Evolutionary conservation across 2,329 filamentous ascomycete species (phyloP), one percentile per base, ranked within the genome.

Genomic region (Aureobasidium namibiae): DNA sequence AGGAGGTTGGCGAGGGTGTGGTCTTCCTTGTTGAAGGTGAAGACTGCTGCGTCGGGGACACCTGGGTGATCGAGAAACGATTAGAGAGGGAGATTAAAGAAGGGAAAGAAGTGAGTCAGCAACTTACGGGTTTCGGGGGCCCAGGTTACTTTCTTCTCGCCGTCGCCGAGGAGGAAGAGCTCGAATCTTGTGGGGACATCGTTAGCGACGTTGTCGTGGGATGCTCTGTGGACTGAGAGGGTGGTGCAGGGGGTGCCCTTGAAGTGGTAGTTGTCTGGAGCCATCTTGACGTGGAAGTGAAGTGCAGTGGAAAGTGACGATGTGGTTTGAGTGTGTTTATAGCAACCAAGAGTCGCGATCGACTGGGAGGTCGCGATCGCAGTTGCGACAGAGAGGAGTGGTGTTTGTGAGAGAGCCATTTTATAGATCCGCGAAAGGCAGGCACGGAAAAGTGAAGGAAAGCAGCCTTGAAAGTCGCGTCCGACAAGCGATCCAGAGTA

Each of bases 1-100:
- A 99, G 82, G 59, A 99, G 81, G 73, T 99, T 96, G 67, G 87
- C 94, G 26, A 99, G 83, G 1, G 92, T 96, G 76, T 96, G 92
- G 68, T 99, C 94, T 74, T 99, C 94, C 74, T 96, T 97, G 75
- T 90, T 90, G 75, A 99, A 86, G 61, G 90, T 85, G 77, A 99
- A 99, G 74, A 96, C 89, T 10, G 90, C 89, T n/a, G 89, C 91
- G 72, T 96, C 95, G 23, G 92, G 90, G 71, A 95, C 91, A 69
- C 90, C 91, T 94, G 61, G 41, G 36, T 2, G 4, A n/a, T n/a
- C n/a, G 2, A 53, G 52, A 9, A 33, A 49, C 24, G 56, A 61
- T 61, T 31, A 56, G 29, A 33, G 21, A n/a, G 26, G 23, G 16
- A 41, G 13, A 26, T 14, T 14, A 26, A 33, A 44, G 49, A 11